Evolutionary conservation across 352 stramenopile genomes (phyloP), one percentile per base, ranked within the genome.

Genomic region (Phytophthora crassamura): DNA sequence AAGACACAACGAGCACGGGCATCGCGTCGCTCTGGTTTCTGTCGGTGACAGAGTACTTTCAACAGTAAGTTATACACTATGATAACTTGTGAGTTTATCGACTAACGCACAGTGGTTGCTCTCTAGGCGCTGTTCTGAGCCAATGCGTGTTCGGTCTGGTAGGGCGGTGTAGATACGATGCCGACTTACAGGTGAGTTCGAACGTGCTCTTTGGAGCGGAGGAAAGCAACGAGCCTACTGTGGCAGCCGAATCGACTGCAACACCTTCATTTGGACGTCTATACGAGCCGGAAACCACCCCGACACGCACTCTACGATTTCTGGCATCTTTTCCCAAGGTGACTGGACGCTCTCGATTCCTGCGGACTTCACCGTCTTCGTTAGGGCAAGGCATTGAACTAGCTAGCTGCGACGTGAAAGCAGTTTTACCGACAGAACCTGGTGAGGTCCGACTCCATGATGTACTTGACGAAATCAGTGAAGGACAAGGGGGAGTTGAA

Each of bases 121-220:
- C 14, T 25, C 54, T 61, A 74, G 65, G 39, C 54, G 45, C 8
- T 48, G n/a, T 40, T 16, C 25, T 57, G 11, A 60, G 36, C 22
- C 33, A 58, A 15, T 82, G 71, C 18, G 47, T 52, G 12, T 75
- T 73, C 41, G 64, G 72, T 35, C 45, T 59, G 12, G 72, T 59
- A 42, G 74, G 56, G 4, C 66, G 64, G 7, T 79, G 71, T 22
- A 66, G 74, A n/a, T 82, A 70, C 6, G 51, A 77, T 16, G 70
- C 60, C 5, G 71, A 82, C 47, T 45, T 82, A 33, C 52, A 50
- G 22, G 7, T 25, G 15, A 57, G 22, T 20, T 49, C 51, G 1
- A 47, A 53, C 15, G 16, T 73, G 30, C 20, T 79, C 5, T 79
- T 79, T 41, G 51, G 73, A 16, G 51, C 59, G n/a, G 74, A 77